Evolutionary conservation across 108 stramenopile species (phyloP), one percentile per base, ranked within the genome.

Genomic region (Fistulifera pelliculosa): DNA sequence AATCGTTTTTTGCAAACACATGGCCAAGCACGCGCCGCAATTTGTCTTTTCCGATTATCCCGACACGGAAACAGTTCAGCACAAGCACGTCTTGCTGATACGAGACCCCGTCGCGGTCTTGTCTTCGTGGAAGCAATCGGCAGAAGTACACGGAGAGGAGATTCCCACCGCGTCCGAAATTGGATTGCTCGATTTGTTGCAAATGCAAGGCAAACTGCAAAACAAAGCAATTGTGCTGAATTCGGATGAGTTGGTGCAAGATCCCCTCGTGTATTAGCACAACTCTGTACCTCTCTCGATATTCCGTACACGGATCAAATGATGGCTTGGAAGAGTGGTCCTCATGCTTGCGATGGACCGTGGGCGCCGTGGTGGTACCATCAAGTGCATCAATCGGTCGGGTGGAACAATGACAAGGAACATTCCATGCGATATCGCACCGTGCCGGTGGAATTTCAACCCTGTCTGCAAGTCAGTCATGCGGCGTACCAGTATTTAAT

Each of bases 1-100:
- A n/a, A 51, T 42, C 8, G 58, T 93, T 14, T 94, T 94, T 64
- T 70, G 75, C 54, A 96, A 96, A 66, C 94, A 96, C 76, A 93
- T 96, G 81, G 87, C 91, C 1, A 94, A 96, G 52, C 87, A 93
- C 60, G 40, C 71, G 1, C 48, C 43, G 27, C 47, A 82, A 0
- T 85, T 83, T 52, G 73, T 87, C 52, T 85, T 87, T 49, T 71
- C 76, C 24, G 68, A 69, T 27, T 68, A 89, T 41, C 68, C 31
- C 48, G 61, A 72, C 44, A 16, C 61, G 35, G 62, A 72, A 40
- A 51, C 14, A 2, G 17, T 49, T 16, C 16, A 13, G 10, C 49
- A 61, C 60, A 52, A 61, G 22, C 49, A 61, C 17, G 11, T 61
- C 18, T 26, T 61, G 15, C 41, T 61, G 6, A 49, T 61, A 10